Base-by-base conservation (phyloP, 208 protist genomes). In the Balamuthia mandrillaris region DNA sequence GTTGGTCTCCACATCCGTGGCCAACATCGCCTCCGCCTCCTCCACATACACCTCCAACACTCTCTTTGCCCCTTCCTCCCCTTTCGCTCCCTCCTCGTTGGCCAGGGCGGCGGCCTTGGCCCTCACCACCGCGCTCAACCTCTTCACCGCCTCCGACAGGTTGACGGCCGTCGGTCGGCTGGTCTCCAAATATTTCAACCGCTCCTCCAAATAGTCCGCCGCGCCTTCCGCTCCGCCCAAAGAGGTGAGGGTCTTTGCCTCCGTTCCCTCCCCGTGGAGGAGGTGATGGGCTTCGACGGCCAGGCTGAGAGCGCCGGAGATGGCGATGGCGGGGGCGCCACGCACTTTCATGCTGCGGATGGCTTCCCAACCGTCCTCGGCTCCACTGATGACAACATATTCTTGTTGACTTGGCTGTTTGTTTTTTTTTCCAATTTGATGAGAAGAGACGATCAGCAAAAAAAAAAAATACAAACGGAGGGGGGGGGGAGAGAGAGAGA, bases 141-240 rank as follows among this genome's bases (percentile, higher is more conserved):
- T 29, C 44, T 85, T 79, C n/a, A 75, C 92, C 58, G 93, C 95
- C 83, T 97, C 96, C 74, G 94, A 96, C 0, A 98, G 93, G 91
- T 98, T 98, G 39, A 98, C 97, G 2, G 97, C 97, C 4, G 97
- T 98, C 10, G 97, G 97, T 24, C 97, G 93, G 70, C 70, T 79
- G 9, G 93, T 94, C 82, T 93, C 94, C 66, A 98, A 91, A 83
- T 94, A 94, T 85, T 95, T 94, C 68, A 96, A 94, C 86, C 92
- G 94, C 39, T 88, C 37, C 14, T 92, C 49, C 4, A 97, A 75
- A 35, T 78, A 74, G 33, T 72, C 51, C 21, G 60, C 75, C 31
- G 86, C 45, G 31, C 21, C 74, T 1, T 37, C 42, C 16, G 61
- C 81, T 49, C 94, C 96, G 31, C 45, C 27, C 33, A 90, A 88